Evolutionary conservation across 805 yeast genomes (phyloP).

Genomic region (Cyberlindnera sargentensis): DNA sequence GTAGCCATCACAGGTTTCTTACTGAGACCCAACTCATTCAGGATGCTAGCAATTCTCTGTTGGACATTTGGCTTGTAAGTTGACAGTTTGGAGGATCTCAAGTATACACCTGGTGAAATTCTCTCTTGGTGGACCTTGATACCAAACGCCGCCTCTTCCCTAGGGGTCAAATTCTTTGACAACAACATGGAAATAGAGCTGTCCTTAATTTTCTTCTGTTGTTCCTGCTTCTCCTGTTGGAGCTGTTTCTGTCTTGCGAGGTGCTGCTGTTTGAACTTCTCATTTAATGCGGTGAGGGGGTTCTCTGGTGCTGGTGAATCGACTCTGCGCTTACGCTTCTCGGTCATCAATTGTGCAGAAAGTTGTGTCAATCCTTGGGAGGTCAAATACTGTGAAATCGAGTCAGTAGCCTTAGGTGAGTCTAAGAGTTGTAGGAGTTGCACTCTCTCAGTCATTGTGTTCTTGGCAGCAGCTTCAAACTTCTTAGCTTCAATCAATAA

Average conservation of each 20-base stretch:
- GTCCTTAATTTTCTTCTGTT: conserved; percentile 16
- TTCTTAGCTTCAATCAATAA: conserved; percentile 87
- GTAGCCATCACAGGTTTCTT: conserved; percentile 86
- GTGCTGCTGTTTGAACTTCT: conserved; percentile 24
- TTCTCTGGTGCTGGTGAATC: conserved; percentile 34
- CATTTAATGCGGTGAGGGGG: conserved; percentile 37
- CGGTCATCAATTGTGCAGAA: conserved; percentile 70
- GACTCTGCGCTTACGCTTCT: conserved; percentile 47
- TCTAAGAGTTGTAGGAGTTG: conserved; percentile 73
- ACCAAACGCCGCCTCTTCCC: conserved; percentile 84
- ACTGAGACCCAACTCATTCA: conserved; percentile 77
- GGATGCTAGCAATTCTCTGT: conserved; percentile 47
- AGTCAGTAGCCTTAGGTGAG: conserved; percentile 73
- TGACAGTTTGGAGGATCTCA: conserved; percentile 74
- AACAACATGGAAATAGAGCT: conserved; percentile 32
- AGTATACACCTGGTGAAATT: conserved; percentile 60
- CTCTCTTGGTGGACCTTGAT: conserved; percentile 71
- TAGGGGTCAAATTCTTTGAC: conserved; percentile 44
- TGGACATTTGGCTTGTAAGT: conserved; percentile 74
- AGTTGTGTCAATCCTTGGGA: conserved; percentile 88
- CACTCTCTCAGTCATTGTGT: conserved; percentile 77
- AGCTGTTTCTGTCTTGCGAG: conserved; percentile 20
- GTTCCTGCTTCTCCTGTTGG: conserved; percentile 19
- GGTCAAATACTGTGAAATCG: conserved; percentile 68
- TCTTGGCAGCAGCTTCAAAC: conserved; percentile 87